Conservation (phyloP, 805 yeast genomes). For the Deakozyma indianensis region DNA sequence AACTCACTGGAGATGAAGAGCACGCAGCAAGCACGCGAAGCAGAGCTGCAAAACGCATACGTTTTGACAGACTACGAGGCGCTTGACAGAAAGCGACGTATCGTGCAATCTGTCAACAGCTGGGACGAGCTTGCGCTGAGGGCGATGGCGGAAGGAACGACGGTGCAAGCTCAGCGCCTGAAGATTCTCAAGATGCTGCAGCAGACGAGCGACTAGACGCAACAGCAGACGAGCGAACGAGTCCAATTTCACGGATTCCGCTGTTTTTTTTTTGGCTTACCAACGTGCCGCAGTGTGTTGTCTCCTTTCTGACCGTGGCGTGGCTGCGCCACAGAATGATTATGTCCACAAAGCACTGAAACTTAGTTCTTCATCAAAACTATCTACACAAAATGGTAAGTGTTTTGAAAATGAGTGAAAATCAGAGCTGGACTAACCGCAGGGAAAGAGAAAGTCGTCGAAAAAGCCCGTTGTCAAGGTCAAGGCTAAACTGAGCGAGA, state of each 20-base stretch:
- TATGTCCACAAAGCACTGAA: too few species aligned
- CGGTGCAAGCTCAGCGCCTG: background rate
- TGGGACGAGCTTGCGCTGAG: slow-evolving; percentile 1
- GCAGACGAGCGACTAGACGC: background rate
- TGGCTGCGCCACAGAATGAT: too few species aligned
- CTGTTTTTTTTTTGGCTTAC: too few species aligned
- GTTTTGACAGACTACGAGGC: background rate
- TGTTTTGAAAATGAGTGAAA: background rate
- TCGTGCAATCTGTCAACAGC: background rate
- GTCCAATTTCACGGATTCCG: too few species aligned
- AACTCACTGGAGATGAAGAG: too few species aligned
- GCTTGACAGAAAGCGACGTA: background rate
- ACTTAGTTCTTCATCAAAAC: too few species aligned
- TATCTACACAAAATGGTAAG: background rate
- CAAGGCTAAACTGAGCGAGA: slow-evolving; percentile 65
- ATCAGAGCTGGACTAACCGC: too few species aligned
- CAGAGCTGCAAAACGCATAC: background rate
- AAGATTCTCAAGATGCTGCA: background rate
- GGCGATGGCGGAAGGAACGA: background rate
- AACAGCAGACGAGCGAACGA: too few species aligned
- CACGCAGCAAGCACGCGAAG: too few species aligned
- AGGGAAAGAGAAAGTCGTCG: slow-evolving; percentile 73
- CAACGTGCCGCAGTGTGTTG: too few species aligned
- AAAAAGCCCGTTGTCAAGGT: slow-evolving; percentile 69
- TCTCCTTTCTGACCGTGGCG: too few species aligned